Evolutionary conservation across 345 rosid genomes (phyloP).

Genomic region (Eucalyptus guilfoylei): DNA sequence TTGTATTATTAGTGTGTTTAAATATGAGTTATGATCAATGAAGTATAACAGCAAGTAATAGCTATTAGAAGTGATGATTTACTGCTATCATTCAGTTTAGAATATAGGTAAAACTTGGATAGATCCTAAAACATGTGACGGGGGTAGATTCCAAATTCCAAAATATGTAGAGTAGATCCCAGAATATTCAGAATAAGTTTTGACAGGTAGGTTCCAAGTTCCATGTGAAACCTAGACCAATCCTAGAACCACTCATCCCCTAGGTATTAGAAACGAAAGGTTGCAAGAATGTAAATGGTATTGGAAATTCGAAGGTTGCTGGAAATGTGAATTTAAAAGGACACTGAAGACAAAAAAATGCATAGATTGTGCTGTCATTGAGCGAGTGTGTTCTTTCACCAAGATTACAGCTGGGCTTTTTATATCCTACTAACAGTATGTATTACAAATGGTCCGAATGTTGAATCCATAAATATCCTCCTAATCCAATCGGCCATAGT

Average conservation of each 20-base stretch:
- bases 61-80: too few species aligned
- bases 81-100: too few species aligned
- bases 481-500: not conserved
- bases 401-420: not conserved
- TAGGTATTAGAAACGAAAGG: not conserved
- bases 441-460: not conserved
- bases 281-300: not conserved
- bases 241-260: not conserved
- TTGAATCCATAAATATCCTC: not conserved
- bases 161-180: accelerated
- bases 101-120: too few species aligned
- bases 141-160: too few species aligned
- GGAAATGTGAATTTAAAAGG: not conserved
- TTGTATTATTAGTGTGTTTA: too few species aligned
- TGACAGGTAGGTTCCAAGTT: not conserved
- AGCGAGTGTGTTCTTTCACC: not conserved
- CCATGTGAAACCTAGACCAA: not conserved
- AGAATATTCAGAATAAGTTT: accelerated
- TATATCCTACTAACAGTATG: not conserved
- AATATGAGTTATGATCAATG: too few species aligned
- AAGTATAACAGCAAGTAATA: too few species aligned
- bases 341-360: not conserved
- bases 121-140: not conserved
- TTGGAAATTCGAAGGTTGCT: not conserved
- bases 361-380: not conserved